phyloP scores from a whole-genome alignment of 805 yeast species.

The Diddensiella transvaalensis region DNA sequence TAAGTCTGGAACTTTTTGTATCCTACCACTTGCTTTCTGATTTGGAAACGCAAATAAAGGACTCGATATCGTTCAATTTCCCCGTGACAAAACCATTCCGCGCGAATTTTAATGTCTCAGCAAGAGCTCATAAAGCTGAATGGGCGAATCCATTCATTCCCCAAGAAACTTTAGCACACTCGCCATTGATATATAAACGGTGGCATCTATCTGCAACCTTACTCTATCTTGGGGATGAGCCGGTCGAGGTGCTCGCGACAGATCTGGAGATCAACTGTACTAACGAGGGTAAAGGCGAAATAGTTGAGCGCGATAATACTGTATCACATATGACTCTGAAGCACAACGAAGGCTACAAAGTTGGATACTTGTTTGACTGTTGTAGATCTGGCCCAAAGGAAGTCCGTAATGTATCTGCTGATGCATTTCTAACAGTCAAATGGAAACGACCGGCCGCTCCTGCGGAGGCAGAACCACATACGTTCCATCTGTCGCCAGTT shows the following conservation, averaged over 20 bases:
- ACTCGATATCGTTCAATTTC: slow-evolving; percentile 25
- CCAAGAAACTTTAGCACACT: slow-evolving; percentile 15
- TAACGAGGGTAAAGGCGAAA: slow-evolving; percentile 21
- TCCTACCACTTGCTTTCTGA: slow-evolving; percentile 21
- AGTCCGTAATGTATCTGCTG: slow-evolving; percentile 23
- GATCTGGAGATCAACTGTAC: slow-evolving; percentile 22
- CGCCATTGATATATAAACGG: slow-evolving; percentile 32
- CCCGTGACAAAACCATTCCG: slow-evolving; percentile 37
- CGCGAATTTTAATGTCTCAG: slow-evolving; percentile 35
- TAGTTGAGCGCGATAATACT: slow-evolving; percentile 5
- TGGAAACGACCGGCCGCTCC: slow-evolving; percentile 30
- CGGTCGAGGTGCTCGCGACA: slow-evolving; percentile 22
- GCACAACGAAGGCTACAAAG: slow-evolving; percentile 21
- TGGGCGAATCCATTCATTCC: slow-evolving; percentile 40
- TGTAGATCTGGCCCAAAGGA: slow-evolving; percentile 17
- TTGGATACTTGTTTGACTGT: slow-evolving; percentile 19
- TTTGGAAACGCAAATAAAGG: slow-evolving; percentile 27
- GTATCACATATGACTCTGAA: slow-evolving; percentile 4
- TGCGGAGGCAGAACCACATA: slow-evolving; percentile 13
- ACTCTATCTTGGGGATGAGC: slow-evolving; percentile 24
- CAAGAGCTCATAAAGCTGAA: slow-evolving; percentile 29
- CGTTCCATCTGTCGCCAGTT: slow-evolving; percentile 37
- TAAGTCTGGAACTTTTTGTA: slow-evolving; percentile 20
- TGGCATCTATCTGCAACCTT: slow-evolving; percentile 35
- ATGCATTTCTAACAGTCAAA: slow-evolving; percentile 29